Percentiles rank a stretch among this genome's conserved stretches.
Conservation (phyloP, 2,329 filamentous ascomycete genomes). For the Colletotrichum tropicale region DNA sequence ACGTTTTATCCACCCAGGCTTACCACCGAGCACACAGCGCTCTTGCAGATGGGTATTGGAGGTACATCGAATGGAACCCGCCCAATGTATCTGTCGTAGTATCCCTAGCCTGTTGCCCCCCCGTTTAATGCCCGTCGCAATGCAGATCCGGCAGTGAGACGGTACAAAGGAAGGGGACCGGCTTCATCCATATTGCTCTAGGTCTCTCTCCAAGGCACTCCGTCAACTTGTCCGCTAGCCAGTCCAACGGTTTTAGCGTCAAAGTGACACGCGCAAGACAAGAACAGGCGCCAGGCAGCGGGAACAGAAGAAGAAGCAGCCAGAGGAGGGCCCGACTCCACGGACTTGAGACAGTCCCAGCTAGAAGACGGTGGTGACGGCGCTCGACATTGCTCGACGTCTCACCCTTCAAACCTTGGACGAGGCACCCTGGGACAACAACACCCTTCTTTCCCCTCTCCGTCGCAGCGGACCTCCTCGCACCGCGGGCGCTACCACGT, state of each 20-base stretch:
- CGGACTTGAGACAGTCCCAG: slow-evolving; percentile 13
- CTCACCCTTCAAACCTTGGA: neutral
- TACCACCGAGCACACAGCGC: slow-evolving; percentile 4
- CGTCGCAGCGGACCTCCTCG: neutral
- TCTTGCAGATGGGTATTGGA: neutral
- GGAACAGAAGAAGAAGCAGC: neutral
- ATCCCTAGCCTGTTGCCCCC: neutral
- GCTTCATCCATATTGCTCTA: neutral
- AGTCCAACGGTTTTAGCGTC: neutral
- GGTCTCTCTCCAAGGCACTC: neutral
- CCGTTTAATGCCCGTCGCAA: neutral
- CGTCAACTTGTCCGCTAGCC: neutral
- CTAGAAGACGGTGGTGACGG: neutral
- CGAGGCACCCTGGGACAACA: neutral
- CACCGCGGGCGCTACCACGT: neutral
- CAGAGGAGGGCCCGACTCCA: neutral
- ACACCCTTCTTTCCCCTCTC: neutral
- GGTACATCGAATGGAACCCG: neutral
- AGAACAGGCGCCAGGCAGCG: too few relatives aligned
- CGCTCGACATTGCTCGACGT: neutral
- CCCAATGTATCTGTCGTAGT: neutral
- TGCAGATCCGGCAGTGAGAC: slow-evolving; percentile 1
- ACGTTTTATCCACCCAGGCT: slow-evolving; percentile 1
- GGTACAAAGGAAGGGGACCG: neutral
- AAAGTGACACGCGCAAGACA: neutral